Evolutionary conservation across 208 protist genomes (phyloP).

Genomic region (Leishmania aethiopica): DNA sequence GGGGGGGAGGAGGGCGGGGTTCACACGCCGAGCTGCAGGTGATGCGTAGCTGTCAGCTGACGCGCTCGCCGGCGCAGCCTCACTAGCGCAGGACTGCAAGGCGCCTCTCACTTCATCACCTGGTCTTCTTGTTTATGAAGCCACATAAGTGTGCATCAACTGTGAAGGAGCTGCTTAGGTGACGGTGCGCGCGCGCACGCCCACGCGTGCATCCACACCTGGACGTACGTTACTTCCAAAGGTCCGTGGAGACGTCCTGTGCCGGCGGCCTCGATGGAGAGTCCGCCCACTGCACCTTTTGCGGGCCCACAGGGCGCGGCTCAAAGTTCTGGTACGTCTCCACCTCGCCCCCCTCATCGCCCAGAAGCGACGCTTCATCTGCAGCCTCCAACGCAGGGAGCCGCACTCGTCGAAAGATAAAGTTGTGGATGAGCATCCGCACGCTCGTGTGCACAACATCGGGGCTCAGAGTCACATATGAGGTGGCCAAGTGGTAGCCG

Average conservation of each 20-base stretch:
- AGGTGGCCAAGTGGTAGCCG: conserved; percentile 77
- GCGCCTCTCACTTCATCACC: background rate
- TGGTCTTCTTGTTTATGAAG: background rate
- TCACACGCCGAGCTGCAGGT: background rate
- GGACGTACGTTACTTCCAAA: conserved; percentile 30
- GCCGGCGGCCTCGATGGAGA: conserved; percentile 37
- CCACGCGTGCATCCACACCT: background rate
- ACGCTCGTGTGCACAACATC: conserved; percentile 89
- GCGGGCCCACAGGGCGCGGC: conserved; percentile 58
- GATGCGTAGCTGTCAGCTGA: background rate
- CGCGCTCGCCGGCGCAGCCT: background rate
- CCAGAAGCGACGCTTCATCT: conserved; percentile 54
- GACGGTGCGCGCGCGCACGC: background rate
- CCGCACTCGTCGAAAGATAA: conserved; percentile 75
- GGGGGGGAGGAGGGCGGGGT: background rate
- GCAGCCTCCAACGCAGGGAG: conserved; percentile 51
- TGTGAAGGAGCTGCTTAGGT: background rate
- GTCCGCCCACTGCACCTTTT: conserved; percentile 40
- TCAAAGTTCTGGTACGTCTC: conserved; percentile 79
- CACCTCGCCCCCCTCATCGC: conserved; percentile 48
- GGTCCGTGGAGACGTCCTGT: conserved; percentile 25
- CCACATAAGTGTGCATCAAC: background rate
- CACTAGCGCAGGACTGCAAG: background rate
- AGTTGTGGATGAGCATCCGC: conserved; percentile 87
- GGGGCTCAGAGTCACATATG: conserved; percentile 84